These are phyloP conservation scores for Zygoascus hellenicus DNA, from an alignment of 1,139 yeast genomes.

Conservation along the genomic window DNA sequence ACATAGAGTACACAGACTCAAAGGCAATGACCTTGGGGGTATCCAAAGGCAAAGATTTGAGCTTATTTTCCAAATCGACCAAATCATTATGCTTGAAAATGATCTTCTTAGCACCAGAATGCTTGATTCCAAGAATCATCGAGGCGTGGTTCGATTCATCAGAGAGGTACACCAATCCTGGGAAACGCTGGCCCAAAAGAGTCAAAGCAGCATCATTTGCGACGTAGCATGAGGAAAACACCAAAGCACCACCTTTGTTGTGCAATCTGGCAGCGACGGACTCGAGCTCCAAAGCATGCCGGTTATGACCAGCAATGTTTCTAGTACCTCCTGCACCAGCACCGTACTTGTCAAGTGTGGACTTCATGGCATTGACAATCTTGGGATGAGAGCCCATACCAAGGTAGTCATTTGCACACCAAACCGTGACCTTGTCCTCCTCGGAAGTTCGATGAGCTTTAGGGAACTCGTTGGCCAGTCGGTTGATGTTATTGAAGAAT, in stretches of 20 bases:
- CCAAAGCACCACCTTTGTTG: slow-evolving; percentile 92
- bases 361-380: slow-evolving; percentile 71
- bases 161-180: slow-evolving; percentile 83
- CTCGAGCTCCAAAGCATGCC: slow-evolving; percentile 80
- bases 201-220: slow-evolving; percentile 97
- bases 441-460: slow-evolving; percentile 72
- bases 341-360: slow-evolving; percentile 82
- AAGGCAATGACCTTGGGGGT: slow-evolving; percentile 94
- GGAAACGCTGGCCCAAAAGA: slow-evolving; percentile 82
- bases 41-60: slow-evolving; percentile 73
- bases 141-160: slow-evolving; percentile 96
- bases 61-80: slow-evolving; percentile 67
- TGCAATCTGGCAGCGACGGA: slow-evolving; percentile 83
- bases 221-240: slow-evolving; percentile 90
- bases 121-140: slow-evolving; percentile 92
- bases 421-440: slow-evolving; percentile 84
- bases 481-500: slow-evolving; percentile 91
- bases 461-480: slow-evolving; percentile 91
- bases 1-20: slow-evolving; percentile 97
- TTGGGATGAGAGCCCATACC: slow-evolving; percentile 84
- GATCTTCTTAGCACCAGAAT: slow-evolving; percentile 83
- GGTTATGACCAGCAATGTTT: slow-evolving; percentile 96
- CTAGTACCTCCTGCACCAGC: slow-evolving; percentile 99
- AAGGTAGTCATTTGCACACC: slow-evolving; percentile 97
- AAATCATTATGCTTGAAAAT: slow-evolving; percentile 89